Conservation (phyloP, 1,284 basidiomycete genomes). For the Fereydounia khargensis region DNA sequence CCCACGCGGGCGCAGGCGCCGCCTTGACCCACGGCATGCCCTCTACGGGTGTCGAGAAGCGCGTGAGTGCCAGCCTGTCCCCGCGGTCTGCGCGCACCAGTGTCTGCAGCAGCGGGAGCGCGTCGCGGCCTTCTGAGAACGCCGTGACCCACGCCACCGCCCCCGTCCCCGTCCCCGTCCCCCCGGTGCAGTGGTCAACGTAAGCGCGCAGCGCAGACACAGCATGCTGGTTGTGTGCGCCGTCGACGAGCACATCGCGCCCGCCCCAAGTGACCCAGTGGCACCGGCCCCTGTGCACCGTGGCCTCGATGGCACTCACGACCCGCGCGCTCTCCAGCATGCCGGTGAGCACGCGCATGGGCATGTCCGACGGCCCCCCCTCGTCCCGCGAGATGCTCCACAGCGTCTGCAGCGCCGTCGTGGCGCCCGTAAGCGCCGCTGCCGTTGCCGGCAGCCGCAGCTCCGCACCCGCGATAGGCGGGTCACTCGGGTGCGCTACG, state of each 20-base stretch:
- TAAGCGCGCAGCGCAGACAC: conserved; percentile 71
- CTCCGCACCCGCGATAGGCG: conserved; percentile 11
- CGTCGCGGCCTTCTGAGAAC: conserved; percentile 49
- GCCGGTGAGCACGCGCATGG: too few species aligned
- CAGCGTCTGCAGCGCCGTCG: conserved; percentile 50
- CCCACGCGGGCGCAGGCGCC: conserved; percentile 9
- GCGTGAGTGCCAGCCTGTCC: conserved; percentile 40
- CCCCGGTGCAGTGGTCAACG: conserved; percentile 60
- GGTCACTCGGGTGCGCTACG: conserved; percentile 31
- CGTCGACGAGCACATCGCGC: conserved; percentile 82
- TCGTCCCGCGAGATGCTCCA: conserved; percentile 49
- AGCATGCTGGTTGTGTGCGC: conserved; percentile 91
- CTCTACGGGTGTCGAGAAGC: conserved; percentile 51
- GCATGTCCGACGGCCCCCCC: conserved; percentile 6
- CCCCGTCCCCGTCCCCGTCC: conserved; percentile 1
- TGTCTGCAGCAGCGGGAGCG: conserved; percentile 17
- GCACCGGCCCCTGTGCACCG: too few species aligned
- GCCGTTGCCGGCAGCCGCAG: conserved; percentile 34
- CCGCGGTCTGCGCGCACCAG: conserved; percentile 3
- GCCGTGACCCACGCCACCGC: conserved; percentile 44
- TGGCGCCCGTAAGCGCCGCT: conserved; percentile 36
- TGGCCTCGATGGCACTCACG: too few species aligned
- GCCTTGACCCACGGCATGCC: conserved; percentile 55
- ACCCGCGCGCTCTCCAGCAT: too few species aligned
- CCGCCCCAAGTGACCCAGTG: too few species aligned